Evolutionary conservation across 805 yeast genomes (phyloP), one percentile per base, ranked within the genome.

Genomic region (Cyberlindnera subsufficiens): DNA sequence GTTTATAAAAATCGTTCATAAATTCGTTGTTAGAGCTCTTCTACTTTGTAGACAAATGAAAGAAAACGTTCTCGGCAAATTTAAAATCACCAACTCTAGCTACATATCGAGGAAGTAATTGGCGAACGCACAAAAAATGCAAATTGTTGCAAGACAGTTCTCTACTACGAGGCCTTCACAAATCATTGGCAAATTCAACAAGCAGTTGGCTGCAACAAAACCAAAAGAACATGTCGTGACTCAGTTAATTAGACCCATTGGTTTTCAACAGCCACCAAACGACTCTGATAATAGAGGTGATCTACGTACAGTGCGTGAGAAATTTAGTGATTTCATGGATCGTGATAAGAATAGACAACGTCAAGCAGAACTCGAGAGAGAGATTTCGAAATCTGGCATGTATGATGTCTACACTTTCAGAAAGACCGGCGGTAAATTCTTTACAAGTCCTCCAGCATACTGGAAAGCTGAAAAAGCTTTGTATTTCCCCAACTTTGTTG

Each of bases 361-460:
- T 40, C 68, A 79, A 22, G 70, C 68, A 41, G 77, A 74, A 45
- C 61, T 84, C 47, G 82, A 80, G 52, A 67, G 68, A 37, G 88
- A 84, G 63, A 71, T 82, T 50, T 74, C 82, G 20, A 77, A 75
- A 50, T 79, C 86, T 22, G 81, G 85, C n/a, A 72, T 80, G 72
- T 74, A 77, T 49, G 83, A 81, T 45, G 69, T 81, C 56, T 76
- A 77, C 54, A 71, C 75, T 3, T 82, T 78, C 56, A 69, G 82
- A 38, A 82, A 82, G 52, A 86, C 91, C 3, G 75, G 80, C 32
- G 99, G 98, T 19, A 88, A 89, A 64, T 71, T 90, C 49, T 93
- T 89, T 67, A 67, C 74, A 15, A 77, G 96, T 0, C 98, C 98
- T 1, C 69, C 75, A n/a, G 77, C 89, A 1, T 82, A 76, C 53